Evolutionary conservation across 1,284 basidiomycete genomes (phyloP), one percentile per base, ranked within the genome.

Genomic region (Naganishia sp.): DNA sequence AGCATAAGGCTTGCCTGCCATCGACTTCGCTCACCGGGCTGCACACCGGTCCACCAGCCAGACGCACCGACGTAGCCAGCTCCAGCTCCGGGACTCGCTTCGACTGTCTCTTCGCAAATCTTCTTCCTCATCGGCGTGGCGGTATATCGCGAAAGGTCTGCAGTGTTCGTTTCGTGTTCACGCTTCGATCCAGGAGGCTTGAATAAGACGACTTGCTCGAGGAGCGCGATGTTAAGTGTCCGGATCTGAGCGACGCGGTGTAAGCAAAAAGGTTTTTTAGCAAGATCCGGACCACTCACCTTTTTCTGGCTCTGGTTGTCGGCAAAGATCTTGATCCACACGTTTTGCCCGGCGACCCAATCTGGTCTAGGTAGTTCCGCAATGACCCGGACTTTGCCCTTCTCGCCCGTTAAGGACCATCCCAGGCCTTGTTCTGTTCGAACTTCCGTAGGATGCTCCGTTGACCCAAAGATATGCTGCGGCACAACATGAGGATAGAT

Each of bases 291-390:
- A 31, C 11, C 33, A 68, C 77, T 68, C 39, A 82, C 85, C 61
- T 83, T 83, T 75, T 87, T 91, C 75, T 83, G 86, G 43, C 88
- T 89, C 44, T 87, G 84, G 76, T 97, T 97, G 61, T 81, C 79
- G 23, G 94, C 86, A 6, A 79, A 81, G 23, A 95, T 78, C 68
- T 88, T 85, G 50, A 94, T 76, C 77, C 86, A 87, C 70, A 91
- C 89, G 44, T 84, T 83, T 76, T 94, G 92, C 5, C 94, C 94
- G 15, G 93, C 88, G 36, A 96, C 82, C 90, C 93, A 97, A 46
- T 85, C 83, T 23, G 86, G 78, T 25, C 94, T 86, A 73, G 90
- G 89, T 28, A 96, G 77, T 49, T 83, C 84, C 0, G 88, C 90
- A 13, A 85, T 86, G 23, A 96, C 77, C 56, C 84, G 84, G n/a